Percentiles rank a stretch among this genome's conserved stretches.
Evolutionary conservation across 495 filamentous ascomycete genomes (phyloP).

Genomic region (Neurospora sp.): DNA sequence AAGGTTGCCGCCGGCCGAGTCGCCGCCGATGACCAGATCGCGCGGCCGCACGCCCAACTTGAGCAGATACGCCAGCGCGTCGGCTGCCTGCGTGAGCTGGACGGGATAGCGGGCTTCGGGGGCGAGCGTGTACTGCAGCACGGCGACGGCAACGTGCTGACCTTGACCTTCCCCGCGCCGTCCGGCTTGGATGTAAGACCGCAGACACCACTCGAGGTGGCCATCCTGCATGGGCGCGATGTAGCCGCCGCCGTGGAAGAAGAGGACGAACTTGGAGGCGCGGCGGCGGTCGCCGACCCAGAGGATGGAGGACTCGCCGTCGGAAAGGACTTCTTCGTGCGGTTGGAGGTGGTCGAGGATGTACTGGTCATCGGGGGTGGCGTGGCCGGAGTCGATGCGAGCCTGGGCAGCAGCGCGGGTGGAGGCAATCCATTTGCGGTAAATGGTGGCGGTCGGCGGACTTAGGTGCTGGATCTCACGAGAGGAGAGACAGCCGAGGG

Average conservation of each 20-base stretch:
- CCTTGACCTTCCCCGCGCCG: neutral
- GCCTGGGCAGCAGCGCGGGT: neutral
- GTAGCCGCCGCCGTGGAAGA: conserved; percentile 28
- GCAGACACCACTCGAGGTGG: conserved; percentile 20
- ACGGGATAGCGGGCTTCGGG: conserved; percentile 17
- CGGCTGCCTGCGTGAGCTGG: conserved; percentile 20
- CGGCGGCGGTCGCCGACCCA: conserved; percentile 23
- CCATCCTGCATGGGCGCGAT: conserved; percentile 9
- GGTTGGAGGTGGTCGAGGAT: conserved; percentile 6
- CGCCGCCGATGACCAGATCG: conserved; percentile 22
- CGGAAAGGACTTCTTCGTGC: conserved; percentile 11
- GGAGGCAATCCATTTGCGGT: conserved; percentile 8
- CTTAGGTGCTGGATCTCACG: conserved; percentile 10
- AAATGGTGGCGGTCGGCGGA: conserved; percentile 3
- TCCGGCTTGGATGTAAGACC: conserved; percentile 15
- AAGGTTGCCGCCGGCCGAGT: conserved; percentile 25
- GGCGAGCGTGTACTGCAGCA: conserved; percentile 23
- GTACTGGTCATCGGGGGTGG: neutral
- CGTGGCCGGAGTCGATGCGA: neutral
- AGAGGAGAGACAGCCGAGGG: conserved; percentile 5
- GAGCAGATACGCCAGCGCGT: conserved; percentile 15
- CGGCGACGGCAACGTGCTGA: conserved; percentile 18
- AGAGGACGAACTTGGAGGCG: conserved; percentile 24
- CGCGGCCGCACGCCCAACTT: conserved; percentile 11
- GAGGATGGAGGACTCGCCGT: conserved; percentile 14